Evolutionary conservation across 2,329 filamentous ascomycete species (phyloP).

Genomic region (Aspergillus sp.): DNA sequence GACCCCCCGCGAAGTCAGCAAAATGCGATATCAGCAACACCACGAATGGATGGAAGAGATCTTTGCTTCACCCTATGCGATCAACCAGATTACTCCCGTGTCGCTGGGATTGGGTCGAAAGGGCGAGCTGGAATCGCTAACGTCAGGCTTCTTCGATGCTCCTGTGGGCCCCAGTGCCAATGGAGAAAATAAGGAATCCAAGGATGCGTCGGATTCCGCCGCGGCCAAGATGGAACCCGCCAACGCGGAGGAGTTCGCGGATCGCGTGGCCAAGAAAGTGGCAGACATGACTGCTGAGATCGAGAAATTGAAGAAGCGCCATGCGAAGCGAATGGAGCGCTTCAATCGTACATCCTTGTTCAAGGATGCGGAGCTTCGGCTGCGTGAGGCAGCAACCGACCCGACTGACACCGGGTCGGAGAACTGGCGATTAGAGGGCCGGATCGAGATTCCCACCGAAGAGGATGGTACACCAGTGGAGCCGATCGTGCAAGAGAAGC

Average conservation of each 20-base stretch:
- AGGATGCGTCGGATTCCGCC: conserved; percentile 22
- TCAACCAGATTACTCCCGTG: conserved; percentile 75
- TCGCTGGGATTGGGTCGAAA: conserved; percentile 80
- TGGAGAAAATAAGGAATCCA: conserved; percentile 13
- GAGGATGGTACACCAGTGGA: conserved; percentile 30
- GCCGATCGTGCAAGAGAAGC: conserved; percentile 34
- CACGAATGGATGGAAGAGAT: conserved; percentile 99
- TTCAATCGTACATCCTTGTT: conserved; percentile 65
- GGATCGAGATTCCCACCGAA: conserved; percentile 26
- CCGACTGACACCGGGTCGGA: conserved; percentile 51
- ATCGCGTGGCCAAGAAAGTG: conserved; percentile 66
- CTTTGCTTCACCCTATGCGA: conserved; percentile 79
- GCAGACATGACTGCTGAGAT: conserved; percentile 72
- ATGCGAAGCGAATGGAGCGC: conserved; percentile 67
- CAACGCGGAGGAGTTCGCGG: conserved; percentile 77
- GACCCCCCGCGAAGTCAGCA: conserved; percentile 81
- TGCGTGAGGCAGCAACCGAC: conserved; percentile 59
- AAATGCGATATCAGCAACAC: conserved; percentile 82
- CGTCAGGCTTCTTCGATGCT: conserved; percentile 74
- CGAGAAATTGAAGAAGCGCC: conserved; percentile 71
- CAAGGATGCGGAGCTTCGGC: conserved; percentile 66
- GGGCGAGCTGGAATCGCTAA: conserved; percentile 74
- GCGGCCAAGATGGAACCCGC: conserved; percentile 63
- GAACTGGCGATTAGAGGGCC: conserved; percentile 58
- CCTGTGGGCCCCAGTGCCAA: conserved; percentile 31